phyloP scores from a whole-genome alignment of 768 basidiomycete species.

The Ephemerocybe angulata region DNA sequence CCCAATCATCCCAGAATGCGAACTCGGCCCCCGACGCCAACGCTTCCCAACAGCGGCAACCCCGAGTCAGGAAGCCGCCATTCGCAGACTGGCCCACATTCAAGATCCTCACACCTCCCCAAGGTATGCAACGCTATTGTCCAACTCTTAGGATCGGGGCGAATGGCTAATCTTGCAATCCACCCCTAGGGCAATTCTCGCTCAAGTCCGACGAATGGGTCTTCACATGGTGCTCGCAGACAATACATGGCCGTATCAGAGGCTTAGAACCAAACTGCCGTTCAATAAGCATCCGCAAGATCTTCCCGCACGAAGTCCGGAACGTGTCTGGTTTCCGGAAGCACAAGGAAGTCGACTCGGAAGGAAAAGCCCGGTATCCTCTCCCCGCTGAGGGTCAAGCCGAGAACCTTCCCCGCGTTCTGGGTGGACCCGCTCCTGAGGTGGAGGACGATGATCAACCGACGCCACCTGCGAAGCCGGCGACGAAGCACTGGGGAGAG shows the following conservation, averaged over 20 bases:
- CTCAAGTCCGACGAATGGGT: conserved; percentile 63
- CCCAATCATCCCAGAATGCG: conserved; percentile 21
- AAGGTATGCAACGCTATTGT: conserved; percentile 32
- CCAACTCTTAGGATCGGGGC: background rate
- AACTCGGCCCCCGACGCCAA: conserved; percentile 17
- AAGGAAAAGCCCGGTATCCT: conserved; percentile 53
- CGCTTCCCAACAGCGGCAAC: conserved; percentile 33
- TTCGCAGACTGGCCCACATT: conserved; percentile 50
- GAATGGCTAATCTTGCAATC: background rate
- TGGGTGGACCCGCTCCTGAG: conserved; percentile 39
- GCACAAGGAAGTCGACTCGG: conserved; percentile 36
- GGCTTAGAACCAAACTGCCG: conserved; percentile 51
- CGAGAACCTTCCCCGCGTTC: conserved; percentile 39
- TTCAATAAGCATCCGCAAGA: conserved; percentile 60
- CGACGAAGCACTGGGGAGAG: conserved; percentile 63
- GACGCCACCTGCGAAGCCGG: conserved; percentile 23
- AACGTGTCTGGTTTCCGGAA: conserved; percentile 45
- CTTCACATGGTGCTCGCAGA: conserved; percentile 59
- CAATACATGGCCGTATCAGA: conserved; percentile 48
- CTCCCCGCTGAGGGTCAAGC: conserved; percentile 67
- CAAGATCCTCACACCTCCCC: conserved; percentile 51
- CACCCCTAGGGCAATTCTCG: conserved; percentile 50
- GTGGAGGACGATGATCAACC: conserved; percentile 29
- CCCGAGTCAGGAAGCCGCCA: conserved; percentile 33
- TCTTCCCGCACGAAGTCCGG: conserved; percentile 64